These are phyloP conservation scores for Aspergillus incahuasiensis DNA, from an alignment of 495 filamentous ascomycete species.

Conservation along the genomic window DNA sequence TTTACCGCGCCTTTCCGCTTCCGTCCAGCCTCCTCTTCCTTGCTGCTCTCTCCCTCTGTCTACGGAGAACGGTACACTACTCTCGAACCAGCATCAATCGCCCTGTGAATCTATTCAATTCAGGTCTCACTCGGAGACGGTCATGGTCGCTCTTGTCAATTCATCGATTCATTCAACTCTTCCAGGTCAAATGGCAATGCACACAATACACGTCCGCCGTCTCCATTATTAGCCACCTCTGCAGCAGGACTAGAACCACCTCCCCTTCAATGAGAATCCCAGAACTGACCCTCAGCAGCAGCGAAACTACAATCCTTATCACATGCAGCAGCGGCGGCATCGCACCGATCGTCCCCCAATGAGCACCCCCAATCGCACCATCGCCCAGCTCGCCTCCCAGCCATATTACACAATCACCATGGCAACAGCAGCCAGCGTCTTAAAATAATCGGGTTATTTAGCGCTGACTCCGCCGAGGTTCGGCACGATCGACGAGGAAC, in stretches of 20 bases:
- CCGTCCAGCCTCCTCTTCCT: conserved; percentile 11
- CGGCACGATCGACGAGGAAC: conserved; percentile 12
- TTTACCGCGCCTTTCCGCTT: conserved; percentile 30
- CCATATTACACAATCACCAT: conserved; percentile 18
- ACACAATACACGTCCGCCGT: background rate
- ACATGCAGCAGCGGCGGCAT: conserved; percentile 3
- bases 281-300: background rate
- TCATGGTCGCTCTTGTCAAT: background rate
- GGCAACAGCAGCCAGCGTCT: conserved; percentile 26
- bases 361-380: background rate
- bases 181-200: background rate
- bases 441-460: conserved; percentile 17
- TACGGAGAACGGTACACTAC: background rate
- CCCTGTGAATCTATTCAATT: background rate
- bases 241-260: conserved; percentile 1
- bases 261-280: background rate
- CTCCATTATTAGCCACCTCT: conserved; percentile 1
- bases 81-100: background rate
- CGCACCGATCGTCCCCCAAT: background rate
- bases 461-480: conserved; percentile 13
- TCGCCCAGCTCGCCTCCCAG: conserved; percentile 1
- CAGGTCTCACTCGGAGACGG: background rate
- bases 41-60: background rate
- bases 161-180: background rate
- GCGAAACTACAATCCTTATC: conserved; percentile 5